Base-by-base conservation (phyloP, 2,329 filamentous ascomycete species). In the Colletotrichum navitas region DNA sequence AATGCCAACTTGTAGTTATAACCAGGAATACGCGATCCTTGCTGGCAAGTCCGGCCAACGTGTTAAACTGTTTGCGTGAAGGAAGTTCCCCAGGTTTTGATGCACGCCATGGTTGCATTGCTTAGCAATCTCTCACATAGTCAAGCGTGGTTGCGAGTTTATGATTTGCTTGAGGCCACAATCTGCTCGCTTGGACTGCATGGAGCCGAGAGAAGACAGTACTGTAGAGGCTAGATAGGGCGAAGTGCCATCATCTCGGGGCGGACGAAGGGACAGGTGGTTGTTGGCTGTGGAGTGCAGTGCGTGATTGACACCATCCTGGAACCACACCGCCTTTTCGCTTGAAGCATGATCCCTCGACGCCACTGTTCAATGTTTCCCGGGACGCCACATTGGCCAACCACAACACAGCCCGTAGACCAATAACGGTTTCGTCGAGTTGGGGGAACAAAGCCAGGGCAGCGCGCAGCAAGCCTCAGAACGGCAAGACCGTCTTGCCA, bases 311-410 rank as follows among this genome's bases (percentile, higher is more conserved):
- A 73, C 72, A 73, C 70, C 72, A 73, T 43, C 47, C 45, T 55
- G 29, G 52, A 47, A 66, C 52, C 71, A 73, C 74, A 76, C 74
- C 74, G 74, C 74, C 73, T 75, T 76, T 76, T 76, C 67, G 49
- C 51, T 67, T 56, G 60, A 66, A 56, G 55, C 68, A 65, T 65
- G 18, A 61, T 63, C 64, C 64, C 69, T 69, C 54, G 36, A 71
- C 70, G 58, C 70, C 70, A 73, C 70, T 26, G 39, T 56, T 63
- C 52, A 63, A 61, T 49, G 39, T 8, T 12, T 47, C 26, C 49
- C 52, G 39, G 29, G 26, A 26, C 45, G 59, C 65, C 54, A 64
- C 29, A 45, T 34, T 56, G 39, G 29, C 29, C 26, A 54, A 32
- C 58, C 16, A 24, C 16, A 47, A 54, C 54, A 24, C 51, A 24